These are phyloP conservation scores for Chaetothyriales sp. DNA, from an alignment of 2,329 filamentous ascomycete species.

Conservation along the genomic window DNA sequence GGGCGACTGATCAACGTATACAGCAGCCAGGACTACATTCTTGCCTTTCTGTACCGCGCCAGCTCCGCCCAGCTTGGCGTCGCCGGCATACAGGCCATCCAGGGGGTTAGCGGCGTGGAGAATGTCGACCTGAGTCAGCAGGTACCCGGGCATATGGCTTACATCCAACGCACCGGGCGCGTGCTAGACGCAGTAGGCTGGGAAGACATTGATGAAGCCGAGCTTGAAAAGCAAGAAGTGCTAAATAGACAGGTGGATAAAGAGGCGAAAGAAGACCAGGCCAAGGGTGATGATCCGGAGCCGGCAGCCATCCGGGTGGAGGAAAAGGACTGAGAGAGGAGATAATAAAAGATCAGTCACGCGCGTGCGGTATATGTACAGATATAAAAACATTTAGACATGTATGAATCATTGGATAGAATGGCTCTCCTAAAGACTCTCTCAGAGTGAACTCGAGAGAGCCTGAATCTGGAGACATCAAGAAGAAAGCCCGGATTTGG, in stretches of 20 bases:
- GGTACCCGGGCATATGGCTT: slow-evolving; percentile 38
- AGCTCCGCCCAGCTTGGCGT: slow-evolving; percentile 62
- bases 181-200: slow-evolving; percentile 41
- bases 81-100: slow-evolving; percentile 58
- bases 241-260: slow-evolving; percentile 30
- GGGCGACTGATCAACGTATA: slow-evolving; percentile 69
- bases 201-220: slow-evolving; percentile 36
- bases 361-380: too few relatives aligned
- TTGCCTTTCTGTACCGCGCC: slow-evolving; percentile 68
- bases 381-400: too few relatives aligned
- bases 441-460: too few relatives aligned
- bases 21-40: slow-evolving; percentile 64
- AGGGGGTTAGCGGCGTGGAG: slow-evolving; percentile 51
- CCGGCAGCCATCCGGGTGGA: not conserved
- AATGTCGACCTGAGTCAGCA: slow-evolving; percentile 41
- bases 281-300: slow-evolving; percentile 16
- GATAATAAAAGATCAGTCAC: too few relatives aligned
- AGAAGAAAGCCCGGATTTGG: too few relatives aligned
- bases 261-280: slow-evolving; percentile 20
- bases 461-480: too few relatives aligned
- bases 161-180: slow-evolving; percentile 37
- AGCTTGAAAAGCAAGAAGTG: slow-evolving; percentile 34
- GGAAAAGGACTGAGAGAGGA: not conserved
- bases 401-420: too few relatives aligned
- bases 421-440: too few relatives aligned